These are phyloP conservation scores for Talaromyces nanjingensis DNA, from an alignment of 495 filamentous ascomycete species.

Conservation along the genomic window DNA sequence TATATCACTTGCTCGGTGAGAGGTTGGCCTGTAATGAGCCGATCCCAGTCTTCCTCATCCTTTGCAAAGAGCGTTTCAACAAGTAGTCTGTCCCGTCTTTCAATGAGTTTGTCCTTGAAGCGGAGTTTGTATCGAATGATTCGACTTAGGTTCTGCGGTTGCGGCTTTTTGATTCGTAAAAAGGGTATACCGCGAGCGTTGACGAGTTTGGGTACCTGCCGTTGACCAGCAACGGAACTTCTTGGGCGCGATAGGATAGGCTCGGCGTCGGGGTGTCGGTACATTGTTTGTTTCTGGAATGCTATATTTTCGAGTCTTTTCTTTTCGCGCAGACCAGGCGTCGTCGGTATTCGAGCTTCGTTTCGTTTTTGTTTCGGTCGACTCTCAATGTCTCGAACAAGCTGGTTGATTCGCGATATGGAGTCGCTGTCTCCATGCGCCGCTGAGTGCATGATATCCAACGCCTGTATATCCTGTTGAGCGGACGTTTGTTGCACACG, in stretches of 20 bases:
- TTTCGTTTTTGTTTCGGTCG: neutral
- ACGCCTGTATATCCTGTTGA: constrained; percentile 22
- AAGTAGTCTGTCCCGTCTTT: constrained; percentile 23
- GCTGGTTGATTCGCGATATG: constrained; percentile 15
- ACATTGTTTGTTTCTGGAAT: constrained; percentile 22
- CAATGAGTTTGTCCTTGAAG: constrained; percentile 29
- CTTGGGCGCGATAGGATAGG: constrained; percentile 38
- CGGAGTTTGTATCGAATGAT: constrained; percentile 48
- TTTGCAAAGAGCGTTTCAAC: constrained; percentile 33
- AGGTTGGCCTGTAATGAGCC: constrained; percentile 21
- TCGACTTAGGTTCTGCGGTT: constrained; percentile 48
- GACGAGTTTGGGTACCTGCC: constrained; percentile 54
- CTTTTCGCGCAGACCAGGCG: neutral
- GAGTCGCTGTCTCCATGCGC: constrained; percentile 23
- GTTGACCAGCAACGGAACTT: constrained; percentile 41
- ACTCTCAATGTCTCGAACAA: constrained; percentile 15
- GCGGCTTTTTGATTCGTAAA: constrained; percentile 63
- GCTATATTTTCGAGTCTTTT: constrained; percentile 21
- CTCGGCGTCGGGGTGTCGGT: constrained; percentile 30
- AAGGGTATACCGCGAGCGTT: constrained; percentile 58
- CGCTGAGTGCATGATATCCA: constrained; percentile 34
- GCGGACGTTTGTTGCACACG: constrained; percentile 2
- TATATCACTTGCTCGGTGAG: constrained; percentile 5
- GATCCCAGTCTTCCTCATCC: constrained; percentile 56
- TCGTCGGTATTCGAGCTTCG: neutral